Evolutionary conservation across 1,284 basidiomycete species (phyloP), one percentile per base, ranked within the genome.

Genomic region (Lentinula novae-zelandiae): DNA sequence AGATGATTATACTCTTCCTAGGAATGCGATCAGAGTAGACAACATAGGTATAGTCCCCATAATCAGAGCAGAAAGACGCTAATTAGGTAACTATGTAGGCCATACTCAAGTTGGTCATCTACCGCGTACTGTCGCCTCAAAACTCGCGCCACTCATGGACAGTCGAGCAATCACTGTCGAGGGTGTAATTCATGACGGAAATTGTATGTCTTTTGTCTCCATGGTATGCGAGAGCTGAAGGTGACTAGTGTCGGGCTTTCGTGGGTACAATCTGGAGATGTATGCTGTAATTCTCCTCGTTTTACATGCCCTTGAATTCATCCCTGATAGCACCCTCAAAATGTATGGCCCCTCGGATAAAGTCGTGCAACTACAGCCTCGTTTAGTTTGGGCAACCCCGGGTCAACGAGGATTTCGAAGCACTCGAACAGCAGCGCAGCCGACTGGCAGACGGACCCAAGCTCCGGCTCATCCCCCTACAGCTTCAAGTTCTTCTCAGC

Each of bases 101-200:
- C 76, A 80, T 0, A 74, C 73, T 13, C 92, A 93, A 78, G 90
- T 95, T 4, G 92, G 93, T 3, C 92, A 94, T 71, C 71, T 95
- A 40, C 87, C 90, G 1, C 79, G 82, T 46, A 71, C 73, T n/a
- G 79, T 88, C 8, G 90, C 85, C 0, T 63, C 72, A 0, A 82
- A 82, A 64, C 75, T 94, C 12, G 82, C 92, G 1, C 85, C 88
- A 0, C 76, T 94, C 34, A 82, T 95, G 62, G 93, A 95, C 70
- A 73, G 72, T 39, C 72, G 71, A 6, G 60, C 80, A 6, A 78
- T 95, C 46, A 86, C 80, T 0, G 83, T 90, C 5, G 93, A 95
- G 74, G 92, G 92, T 8, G 78, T 86, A 10, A 89, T 92, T 69
- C 81, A 83, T 27, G 81, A 87, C 56, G 90, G 90, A 61, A 92